A percentile compares a stretch with the other conserved stretches of the same genome.
Evolutionary conservation across 331 rosid species (phyloP).

Genomic region (Acacia concinna): DNA sequence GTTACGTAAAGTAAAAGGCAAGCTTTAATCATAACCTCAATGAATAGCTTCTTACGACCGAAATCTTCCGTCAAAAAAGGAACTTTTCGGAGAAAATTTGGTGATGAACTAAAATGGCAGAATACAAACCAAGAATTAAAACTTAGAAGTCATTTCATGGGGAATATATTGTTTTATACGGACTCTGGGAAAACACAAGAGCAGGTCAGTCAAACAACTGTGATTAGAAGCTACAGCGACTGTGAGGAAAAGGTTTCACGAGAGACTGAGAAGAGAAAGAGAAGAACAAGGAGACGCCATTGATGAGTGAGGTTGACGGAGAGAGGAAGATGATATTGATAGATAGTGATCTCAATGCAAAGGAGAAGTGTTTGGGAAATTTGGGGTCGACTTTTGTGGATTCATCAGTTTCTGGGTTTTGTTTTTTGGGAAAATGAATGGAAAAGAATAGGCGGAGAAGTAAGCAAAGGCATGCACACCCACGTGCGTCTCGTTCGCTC

Average conservation of each 20-base stretch:
- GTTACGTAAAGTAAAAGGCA: neutral
- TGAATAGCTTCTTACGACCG: conserved; percentile 10
- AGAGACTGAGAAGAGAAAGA: neutral
- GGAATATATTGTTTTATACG: conserved; percentile 4
- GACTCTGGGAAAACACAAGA: conserved; percentile 13
- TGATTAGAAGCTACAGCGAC: neutral
- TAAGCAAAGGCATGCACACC: conserved; percentile 4
- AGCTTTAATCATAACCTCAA: conserved; percentile 20
- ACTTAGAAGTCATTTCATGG: neutral
- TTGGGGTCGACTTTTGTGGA: conserved; percentile 28
- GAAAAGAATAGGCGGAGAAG: neutral
- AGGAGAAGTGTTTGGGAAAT: conserved; percentile 17
- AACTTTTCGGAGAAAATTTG: neutral
- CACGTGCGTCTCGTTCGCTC: conserved; percentile 56
- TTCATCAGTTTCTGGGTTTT: conserved; percentile 23
- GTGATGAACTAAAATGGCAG: neutral
- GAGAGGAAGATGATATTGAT: conserved; percentile 18
- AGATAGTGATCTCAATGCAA: conserved; percentile 30
- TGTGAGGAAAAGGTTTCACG: neutral
- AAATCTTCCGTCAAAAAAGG: conserved; percentile 1
- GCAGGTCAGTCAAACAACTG: conserved; percentile 8
- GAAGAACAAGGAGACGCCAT: conserved; percentile 15
- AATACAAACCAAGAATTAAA: neutral
- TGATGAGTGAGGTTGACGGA: conserved; percentile 23
- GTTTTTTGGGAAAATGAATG: neutral